Conservation (phyloP, 73 alveolate genomes). For the Effrenium voratum region DNA sequence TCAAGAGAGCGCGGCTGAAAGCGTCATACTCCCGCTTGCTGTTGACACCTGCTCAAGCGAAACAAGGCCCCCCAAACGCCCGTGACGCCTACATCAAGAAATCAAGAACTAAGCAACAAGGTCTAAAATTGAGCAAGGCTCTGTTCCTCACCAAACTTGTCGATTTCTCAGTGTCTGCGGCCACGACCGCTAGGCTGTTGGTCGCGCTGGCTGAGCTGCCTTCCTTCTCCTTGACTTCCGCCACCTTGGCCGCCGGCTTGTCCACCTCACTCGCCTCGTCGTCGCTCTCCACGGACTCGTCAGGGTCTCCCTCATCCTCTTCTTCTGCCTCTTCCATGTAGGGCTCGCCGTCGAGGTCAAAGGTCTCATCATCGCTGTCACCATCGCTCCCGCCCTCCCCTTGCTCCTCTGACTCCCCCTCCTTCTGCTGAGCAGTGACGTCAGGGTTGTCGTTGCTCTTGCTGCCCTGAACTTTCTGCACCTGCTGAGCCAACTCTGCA, state of each 20-base stretch:
- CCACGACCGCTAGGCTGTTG: background rate
- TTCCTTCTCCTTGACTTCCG: background rate
- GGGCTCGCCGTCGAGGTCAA: background rate
- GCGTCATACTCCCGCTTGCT: slow-evolving; percentile 32
- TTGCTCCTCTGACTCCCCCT: background rate
- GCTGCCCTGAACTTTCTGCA: too few species aligned
- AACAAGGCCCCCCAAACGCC: background rate
- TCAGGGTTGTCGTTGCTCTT: too few species aligned
- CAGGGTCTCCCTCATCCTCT: background rate
- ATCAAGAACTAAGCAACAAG: background rate
- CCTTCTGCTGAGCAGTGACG: too few species aligned
- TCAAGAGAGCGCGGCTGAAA: background rate
- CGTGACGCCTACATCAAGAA: background rate
- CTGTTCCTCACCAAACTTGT: background rate
- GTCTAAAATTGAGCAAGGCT: background rate
- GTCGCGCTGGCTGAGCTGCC: background rate
- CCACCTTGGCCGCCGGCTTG: background rate
- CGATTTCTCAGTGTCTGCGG: background rate
- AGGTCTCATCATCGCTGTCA: background rate
- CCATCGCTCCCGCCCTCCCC: background rate
- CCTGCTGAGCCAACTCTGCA: too few species aligned
- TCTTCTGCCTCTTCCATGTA: background rate
- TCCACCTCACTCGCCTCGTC: background rate
- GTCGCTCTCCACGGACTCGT: background rate
- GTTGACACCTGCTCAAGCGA: background rate